phyloP scores from a whole-genome alignment of 169 alveolate species.

The Neospora caninum region DNA sequence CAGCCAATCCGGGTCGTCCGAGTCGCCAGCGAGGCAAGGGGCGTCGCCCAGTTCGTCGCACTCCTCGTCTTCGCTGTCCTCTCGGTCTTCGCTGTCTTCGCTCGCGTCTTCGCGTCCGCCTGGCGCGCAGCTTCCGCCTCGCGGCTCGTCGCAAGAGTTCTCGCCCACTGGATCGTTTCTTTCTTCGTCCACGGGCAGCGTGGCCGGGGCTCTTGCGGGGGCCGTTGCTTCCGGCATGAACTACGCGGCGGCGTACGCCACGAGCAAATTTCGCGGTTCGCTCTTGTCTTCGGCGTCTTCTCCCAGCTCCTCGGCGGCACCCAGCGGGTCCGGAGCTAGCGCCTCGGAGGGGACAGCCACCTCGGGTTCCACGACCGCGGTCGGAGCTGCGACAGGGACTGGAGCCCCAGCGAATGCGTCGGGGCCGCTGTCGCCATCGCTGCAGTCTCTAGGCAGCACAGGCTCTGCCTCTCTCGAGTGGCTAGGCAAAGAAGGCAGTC shows the following conservation, averaged over 20 bases:
- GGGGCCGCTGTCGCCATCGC: background rate
- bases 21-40: too few species aligned
- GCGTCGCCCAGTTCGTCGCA: too few species aligned
- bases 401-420: background rate
- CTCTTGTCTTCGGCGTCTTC: background rate
- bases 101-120: background rate
- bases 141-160: background rate
- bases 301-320: background rate
- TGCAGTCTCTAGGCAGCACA: background rate
- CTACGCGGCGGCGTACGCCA: conserved; percentile 52
- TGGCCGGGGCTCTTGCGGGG: conserved; percentile 38
- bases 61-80: too few species aligned
- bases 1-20: too few species aligned
- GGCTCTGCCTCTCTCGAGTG: background rate
- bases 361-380: background rate
- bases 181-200: background rate
- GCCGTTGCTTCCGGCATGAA: conserved; percentile 41
- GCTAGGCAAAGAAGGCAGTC: conserved; percentile 38
- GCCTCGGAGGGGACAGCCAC: background rate
- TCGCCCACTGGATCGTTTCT: background rate
- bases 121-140: background rate
- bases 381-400: background rate
- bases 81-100: too few species aligned
- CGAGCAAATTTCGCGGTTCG: conserved; percentile 35
- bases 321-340: background rate